Percentiles rank a stretch among this genome's conserved stretches.
Evolutionary conservation across 179 eudicot genomes (phyloP).

Genomic region (Actinidia chinensis): DNA sequence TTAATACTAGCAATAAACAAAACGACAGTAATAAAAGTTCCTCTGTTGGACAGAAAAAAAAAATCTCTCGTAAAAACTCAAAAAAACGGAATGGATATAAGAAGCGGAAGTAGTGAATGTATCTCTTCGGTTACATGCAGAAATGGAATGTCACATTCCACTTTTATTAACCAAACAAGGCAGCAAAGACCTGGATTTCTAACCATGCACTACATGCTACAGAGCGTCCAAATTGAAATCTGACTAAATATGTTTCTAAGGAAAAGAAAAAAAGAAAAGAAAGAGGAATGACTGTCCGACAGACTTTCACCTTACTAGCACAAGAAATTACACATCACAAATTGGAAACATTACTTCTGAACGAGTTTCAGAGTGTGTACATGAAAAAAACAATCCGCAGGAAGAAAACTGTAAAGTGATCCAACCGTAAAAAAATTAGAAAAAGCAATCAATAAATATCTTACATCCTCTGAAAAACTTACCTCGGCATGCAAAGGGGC

Average conservation of each 20-base stretch:
- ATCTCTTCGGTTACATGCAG: not conserved
- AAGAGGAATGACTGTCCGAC: not conserved
- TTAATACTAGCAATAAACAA: not conserved
- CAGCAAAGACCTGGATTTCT: not conserved
- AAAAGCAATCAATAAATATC: conserved; percentile 10
- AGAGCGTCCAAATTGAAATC: not conserved
- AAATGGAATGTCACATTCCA: not conserved
- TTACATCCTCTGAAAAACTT: conserved; percentile 29
- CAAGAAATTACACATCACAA: not conserved
- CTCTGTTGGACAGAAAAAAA: not conserved
- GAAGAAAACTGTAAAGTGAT: not conserved
- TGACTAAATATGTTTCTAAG: not conserved
- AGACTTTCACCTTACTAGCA: not conserved
- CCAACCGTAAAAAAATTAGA: not conserved
- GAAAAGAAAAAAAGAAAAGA: not conserved
- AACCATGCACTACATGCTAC: not conserved
- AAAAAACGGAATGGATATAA: not conserved
- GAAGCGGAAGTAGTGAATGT: not conserved
- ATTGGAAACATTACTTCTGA: not conserved
- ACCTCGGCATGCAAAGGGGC: conserved; percentile 25
- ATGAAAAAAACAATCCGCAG: not conserved
- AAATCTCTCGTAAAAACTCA: not conserved
- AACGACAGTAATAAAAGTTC: not conserved
- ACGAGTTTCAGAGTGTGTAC: not conserved
- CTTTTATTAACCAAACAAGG: not conserved